phyloP scores from a whole-genome alignment of 805 yeast species.

The Yarrowia porcina region DNA sequence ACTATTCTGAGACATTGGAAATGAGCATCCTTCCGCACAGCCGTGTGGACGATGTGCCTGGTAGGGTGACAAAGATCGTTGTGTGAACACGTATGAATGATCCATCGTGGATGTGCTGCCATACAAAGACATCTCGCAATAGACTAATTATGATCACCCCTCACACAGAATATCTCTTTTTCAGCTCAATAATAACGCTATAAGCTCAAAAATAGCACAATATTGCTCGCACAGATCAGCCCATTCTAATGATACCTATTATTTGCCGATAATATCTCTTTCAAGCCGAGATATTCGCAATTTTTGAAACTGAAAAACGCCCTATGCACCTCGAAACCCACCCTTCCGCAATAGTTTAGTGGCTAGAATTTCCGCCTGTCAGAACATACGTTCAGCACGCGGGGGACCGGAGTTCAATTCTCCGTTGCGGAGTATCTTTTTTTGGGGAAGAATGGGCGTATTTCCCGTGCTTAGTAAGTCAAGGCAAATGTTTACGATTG shows the following conservation, averaged over 20 bases:
- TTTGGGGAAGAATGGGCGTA: too few species aligned
- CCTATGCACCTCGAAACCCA: background rate
- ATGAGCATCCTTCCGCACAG: too few species aligned
- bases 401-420: constrained; percentile 3
- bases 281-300: background rate
- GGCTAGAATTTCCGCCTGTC: constrained; percentile 44
- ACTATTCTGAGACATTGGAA: too few species aligned
- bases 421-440: constrained; percentile 4
- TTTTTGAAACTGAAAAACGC: too few species aligned
- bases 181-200: background rate
- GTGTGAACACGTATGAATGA: too few species aligned
- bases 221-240: background rate
- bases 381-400: constrained; percentile 24
- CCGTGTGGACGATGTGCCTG: too few species aligned
- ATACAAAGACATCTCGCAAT: too few species aligned
- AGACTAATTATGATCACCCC: too few species aligned
- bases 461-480: background rate
- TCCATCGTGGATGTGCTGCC: too few species aligned
- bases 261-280: background rate
- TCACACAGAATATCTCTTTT: too few species aligned
- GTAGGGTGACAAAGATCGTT: too few species aligned
- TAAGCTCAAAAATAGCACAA: background rate
- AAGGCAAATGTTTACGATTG: too few species aligned
- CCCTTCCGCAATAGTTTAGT: constrained; percentile 38
- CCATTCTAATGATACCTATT: background rate